A percentile compares a stretch with the other conserved stretches of the same genome.
These are phyloP conservation scores for Aspergillus asperescens DNA, from an alignment of 495 filamentous ascomycete genomes.

Conservation along the genomic window DNA sequence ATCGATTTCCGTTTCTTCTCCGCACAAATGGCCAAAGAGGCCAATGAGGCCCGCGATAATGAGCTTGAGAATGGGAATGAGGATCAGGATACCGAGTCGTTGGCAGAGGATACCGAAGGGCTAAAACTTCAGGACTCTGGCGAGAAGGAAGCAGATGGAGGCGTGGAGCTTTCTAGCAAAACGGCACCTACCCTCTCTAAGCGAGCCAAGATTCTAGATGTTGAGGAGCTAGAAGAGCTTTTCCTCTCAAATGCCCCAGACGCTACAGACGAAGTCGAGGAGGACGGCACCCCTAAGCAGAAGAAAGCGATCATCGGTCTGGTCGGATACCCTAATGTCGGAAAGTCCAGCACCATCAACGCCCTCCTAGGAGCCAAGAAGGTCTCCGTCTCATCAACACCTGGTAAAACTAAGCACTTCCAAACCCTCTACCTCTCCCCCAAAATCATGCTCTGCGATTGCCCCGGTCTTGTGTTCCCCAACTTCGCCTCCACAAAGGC, in stretches of 20 bases:
- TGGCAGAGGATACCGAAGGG: constrained; percentile 34
- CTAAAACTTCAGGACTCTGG: constrained; percentile 28
- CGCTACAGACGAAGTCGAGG: constrained; percentile 31
- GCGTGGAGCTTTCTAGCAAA: constrained; percentile 20
- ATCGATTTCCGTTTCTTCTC: constrained; percentile 97
- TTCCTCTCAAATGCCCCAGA: constrained; percentile 73
- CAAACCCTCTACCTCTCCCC: constrained; percentile 94
- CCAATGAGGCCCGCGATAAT: constrained; percentile 62
- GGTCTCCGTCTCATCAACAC: constrained; percentile 94
- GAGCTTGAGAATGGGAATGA: constrained; percentile 40
- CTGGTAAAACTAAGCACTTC: constrained; percentile 99
- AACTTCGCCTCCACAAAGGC: constrained; percentile 97
- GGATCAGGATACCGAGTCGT: constrained; percentile 40
- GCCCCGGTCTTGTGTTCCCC: constrained; percentile 96
- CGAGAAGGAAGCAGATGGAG: constrained; percentile 23
- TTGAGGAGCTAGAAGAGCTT: constrained; percentile 85
- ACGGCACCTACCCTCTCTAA: constrained; percentile 30
- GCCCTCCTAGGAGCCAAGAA: constrained; percentile 96
- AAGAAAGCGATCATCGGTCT: constrained; percentile 81
- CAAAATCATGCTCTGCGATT: constrained; percentile 90
- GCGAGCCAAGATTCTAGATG: constrained; percentile 74
- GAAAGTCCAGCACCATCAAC: constrained; percentile 99
- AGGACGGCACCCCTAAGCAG: constrained; percentile 32
- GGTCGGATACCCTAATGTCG: constrained; percentile 98
- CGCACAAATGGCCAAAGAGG: constrained; percentile 81